These are phyloP conservation scores for Phylloporus sp. DNA, from an alignment of 768 basidiomycete genomes.

Conservation along the genomic window DNA sequence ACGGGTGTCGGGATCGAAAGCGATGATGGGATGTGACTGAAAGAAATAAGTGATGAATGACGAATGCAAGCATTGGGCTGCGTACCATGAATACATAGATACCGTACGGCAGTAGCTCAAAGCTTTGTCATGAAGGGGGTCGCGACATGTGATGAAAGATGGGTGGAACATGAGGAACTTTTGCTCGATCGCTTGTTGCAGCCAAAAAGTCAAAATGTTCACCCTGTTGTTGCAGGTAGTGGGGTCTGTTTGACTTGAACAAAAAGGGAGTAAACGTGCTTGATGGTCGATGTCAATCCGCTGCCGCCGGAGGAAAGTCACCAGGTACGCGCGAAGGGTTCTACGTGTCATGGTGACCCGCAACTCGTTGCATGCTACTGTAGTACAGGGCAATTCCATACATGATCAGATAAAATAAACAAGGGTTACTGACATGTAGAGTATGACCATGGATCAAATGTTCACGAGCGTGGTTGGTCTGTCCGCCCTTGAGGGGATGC, in stretches of 20 bases:
- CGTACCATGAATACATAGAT: background rate
- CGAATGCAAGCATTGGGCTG: background rate
- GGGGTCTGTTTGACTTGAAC: background rate
- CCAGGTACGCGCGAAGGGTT: background rate
- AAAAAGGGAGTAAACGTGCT: background rate
- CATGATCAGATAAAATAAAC: background rate
- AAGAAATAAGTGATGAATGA: background rate
- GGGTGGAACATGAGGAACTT: background rate
- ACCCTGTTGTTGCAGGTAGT: background rate
- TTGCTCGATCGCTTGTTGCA: background rate
- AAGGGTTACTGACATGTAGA: background rate
- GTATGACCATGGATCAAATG: background rate
- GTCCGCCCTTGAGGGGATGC: slow-evolving; percentile 6
- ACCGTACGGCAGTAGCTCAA: background rate
- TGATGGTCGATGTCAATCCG: background rate
- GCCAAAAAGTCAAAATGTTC: background rate
- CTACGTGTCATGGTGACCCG: slow-evolving; percentile 3
- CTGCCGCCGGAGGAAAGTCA: background rate
- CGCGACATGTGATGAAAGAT: background rate
- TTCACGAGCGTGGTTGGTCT: slow-evolving; percentile 8
- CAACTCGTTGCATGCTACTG: background rate
- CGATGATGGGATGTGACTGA: background rate
- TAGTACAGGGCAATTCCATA: background rate
- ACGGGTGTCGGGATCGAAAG: background rate
- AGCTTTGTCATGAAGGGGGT: background rate